A percentile compares a stretch with the other conserved stretches of the same genome.
Conservation (phyloP, 208 protist species). For the Leishmania mexicana region DNA sequence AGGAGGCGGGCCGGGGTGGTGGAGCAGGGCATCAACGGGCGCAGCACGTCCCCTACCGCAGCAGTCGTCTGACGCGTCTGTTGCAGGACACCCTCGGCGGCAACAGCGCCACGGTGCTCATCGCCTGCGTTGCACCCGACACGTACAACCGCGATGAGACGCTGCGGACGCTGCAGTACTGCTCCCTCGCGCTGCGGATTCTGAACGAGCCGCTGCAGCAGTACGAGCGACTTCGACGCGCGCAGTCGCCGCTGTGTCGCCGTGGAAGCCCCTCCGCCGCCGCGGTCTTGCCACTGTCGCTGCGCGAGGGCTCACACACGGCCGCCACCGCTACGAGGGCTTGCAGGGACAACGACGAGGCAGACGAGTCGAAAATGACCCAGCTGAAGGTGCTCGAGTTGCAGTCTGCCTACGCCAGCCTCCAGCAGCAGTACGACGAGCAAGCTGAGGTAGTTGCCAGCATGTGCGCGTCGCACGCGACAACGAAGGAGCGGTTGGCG, state of each 20-base stretch:
- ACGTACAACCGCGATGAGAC: conserved; percentile 83
- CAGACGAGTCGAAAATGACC: not conserved
- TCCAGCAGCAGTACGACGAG: conserved; percentile 34
- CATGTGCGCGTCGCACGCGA: conserved; percentile 17
- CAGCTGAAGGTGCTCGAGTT: not conserved
- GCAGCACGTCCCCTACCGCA: conserved; percentile 86
- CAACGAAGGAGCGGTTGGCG: conserved; percentile 46
- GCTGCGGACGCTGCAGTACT: conserved; percentile 92
- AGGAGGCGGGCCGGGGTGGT: not conserved
- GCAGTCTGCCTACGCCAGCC: conserved; percentile 14
- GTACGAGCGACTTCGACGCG: conserved; percentile 42
- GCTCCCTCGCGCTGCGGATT: conserved; percentile 88
- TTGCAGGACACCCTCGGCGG: conserved; percentile 91
- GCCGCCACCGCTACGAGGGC: not conserved
- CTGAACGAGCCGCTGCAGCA: conserved; percentile 74
- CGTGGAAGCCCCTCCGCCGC: not conserved
- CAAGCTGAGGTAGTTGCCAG: conserved; percentile 19
- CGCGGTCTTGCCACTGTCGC: conserved; percentile 4
- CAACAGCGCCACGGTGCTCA: conserved; percentile 84
- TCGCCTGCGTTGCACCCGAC: conserved; percentile 87
- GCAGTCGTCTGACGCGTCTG: conserved; percentile 91
- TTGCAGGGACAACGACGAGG: not conserved
- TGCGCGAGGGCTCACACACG: not conserved
- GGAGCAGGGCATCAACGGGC: not conserved
- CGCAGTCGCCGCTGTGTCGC: conserved; percentile 15